These are phyloP conservation scores for Irineochytrium annulatum DNA, from an alignment of 192 early-diverging fungal species.

Conservation along the genomic window DNA sequence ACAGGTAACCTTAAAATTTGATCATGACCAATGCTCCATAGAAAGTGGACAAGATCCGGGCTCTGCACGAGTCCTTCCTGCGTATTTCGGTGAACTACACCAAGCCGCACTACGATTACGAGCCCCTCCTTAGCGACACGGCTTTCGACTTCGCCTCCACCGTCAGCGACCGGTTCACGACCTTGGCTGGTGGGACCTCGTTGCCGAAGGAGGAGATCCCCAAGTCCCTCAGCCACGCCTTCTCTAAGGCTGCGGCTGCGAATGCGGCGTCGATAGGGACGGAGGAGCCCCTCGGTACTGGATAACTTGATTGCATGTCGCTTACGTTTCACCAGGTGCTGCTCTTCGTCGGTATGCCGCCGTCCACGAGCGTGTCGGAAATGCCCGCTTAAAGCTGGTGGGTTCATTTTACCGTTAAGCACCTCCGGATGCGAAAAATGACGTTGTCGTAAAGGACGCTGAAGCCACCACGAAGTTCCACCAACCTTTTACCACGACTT, in stretches of 20 bases:
- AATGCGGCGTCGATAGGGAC: slow-evolving; percentile 64
- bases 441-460: slow-evolving; percentile 50
- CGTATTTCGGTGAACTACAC: slow-evolving; percentile 71
- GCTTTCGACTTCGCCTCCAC: slow-evolving; percentile 67
- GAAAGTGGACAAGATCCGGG: slow-evolving; percentile 74
- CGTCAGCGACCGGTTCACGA: slow-evolving; percentile 60
- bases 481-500: slow-evolving; percentile 65
- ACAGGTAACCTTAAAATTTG: background rate
- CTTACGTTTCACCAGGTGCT: slow-evolving; percentile 42
- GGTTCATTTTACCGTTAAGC: slow-evolving; percentile 1
- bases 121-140: slow-evolving; percentile 64
- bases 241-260: slow-evolving; percentile 64
- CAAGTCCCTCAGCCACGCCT: slow-evolving; percentile 66
- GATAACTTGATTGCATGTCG: background rate
- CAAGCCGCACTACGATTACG: slow-evolving; percentile 72
- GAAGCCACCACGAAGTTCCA: slow-evolving; percentile 70
- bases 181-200: slow-evolving; percentile 44
- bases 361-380: slow-evolving; percentile 83
- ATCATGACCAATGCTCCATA: slow-evolving; percentile 35
- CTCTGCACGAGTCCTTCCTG: slow-evolving; percentile 65
- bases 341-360: slow-evolving; percentile 82
- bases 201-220: slow-evolving; percentile 27
- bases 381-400: slow-evolving; percentile 58
- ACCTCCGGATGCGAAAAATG: slow-evolving; percentile 9
- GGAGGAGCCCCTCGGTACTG: slow-evolving; percentile 72